Evolutionary conservation across 2,329 filamentous ascomycete genomes (phyloP).

Genomic region (Talaromyces islandicus): DNA sequence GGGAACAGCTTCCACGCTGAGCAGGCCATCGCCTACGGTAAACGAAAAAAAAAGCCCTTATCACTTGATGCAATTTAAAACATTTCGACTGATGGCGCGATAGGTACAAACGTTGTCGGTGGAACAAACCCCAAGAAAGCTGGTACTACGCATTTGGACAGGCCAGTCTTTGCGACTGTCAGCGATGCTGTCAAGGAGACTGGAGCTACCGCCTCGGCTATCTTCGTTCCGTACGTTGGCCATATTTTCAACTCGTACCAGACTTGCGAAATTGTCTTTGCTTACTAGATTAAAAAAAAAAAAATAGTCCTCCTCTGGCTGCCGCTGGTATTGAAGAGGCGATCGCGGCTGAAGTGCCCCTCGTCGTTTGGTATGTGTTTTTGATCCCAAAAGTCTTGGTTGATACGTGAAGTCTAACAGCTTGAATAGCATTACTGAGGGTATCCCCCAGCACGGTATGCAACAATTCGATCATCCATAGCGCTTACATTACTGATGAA

Average conservation of each 20-base stretch:
- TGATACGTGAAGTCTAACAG: constrained; percentile 5
- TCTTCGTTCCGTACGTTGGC: constrained; percentile 97
- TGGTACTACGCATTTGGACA: constrained; percentile 78
- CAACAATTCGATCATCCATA: constrained; percentile 10
- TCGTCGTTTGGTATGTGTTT: constrained; percentile 70
- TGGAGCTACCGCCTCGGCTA: constrained; percentile 82
- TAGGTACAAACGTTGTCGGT: constrained; percentile 94
- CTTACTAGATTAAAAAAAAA: constrained; percentile 23
- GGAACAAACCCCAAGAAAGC: constrained; percentile 99
- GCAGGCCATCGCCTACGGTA: constrained; percentile 98
- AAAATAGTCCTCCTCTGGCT: constrained; percentile 74
- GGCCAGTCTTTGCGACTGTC: constrained; percentile 89
- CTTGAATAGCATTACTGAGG: constrained; percentile 70
- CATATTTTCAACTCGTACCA: constrained; percentile 39
- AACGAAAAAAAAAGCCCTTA: constrained; percentile 13
- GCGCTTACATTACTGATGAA: background rate
- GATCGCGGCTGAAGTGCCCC: constrained; percentile 82
- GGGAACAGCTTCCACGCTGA: constrained; percentile 80
- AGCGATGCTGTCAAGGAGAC: constrained; percentile 83
- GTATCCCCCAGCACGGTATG: constrained; percentile 92
- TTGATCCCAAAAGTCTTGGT: background rate
- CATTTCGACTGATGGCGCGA: background rate
- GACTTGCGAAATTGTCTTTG: constrained; percentile 11
- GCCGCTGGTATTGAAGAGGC: constrained; percentile 96
- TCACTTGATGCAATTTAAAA: constrained; percentile 17